A percentile compares a stretch with the other conserved stretches of the same genome.
phyloP scores from a whole-genome alignment of 1,284 basidiomycete species.

The Neolentinus lepideus region DNA sequence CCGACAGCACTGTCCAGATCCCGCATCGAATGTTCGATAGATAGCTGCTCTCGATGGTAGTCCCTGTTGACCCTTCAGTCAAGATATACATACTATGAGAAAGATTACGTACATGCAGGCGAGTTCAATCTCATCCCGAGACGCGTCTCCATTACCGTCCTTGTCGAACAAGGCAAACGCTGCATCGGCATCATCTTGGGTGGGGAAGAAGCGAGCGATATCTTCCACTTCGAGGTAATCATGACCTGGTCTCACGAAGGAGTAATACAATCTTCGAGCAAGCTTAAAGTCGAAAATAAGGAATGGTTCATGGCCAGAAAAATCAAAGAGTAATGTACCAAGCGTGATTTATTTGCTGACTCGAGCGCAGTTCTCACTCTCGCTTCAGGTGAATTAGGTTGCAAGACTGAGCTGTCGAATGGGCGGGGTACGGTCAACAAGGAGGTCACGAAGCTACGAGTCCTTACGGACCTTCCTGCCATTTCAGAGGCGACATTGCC shows the following conservation, averaged over 20 bases:
- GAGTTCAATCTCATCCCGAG: constrained; percentile 71
- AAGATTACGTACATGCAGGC: constrained; percentile 50
- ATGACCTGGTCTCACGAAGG: constrained; percentile 63
- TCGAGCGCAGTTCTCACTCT: constrained; percentile 77
- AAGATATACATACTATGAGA: neutral
- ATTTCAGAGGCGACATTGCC: constrained; percentile 75
- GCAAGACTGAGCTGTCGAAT: constrained; percentile 61
- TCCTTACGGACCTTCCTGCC: constrained; percentile 45
- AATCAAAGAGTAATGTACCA: constrained; percentile 39
- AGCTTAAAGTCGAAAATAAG: constrained; percentile 34
- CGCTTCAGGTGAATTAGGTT: constrained; percentile 83
- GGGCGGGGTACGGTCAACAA: neutral
- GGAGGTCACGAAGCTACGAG: neutral
- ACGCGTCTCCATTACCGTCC: constrained; percentile 76
- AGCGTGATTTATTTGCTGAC: constrained; percentile 77
- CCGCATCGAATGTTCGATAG: constrained; percentile 83
- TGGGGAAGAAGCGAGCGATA: constrained; percentile 68
- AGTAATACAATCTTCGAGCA: constrained; percentile 83
- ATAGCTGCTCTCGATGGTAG: constrained; percentile 80
- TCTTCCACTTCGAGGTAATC: constrained; percentile 63
- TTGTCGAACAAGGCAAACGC: constrained; percentile 79
- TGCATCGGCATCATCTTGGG: constrained; percentile 55
- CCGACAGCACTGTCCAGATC: constrained; percentile 89
- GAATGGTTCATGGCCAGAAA: too few species aligned
- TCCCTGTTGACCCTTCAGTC: constrained; percentile 36